Evolutionary conservation across 2,329 filamentous ascomycete genomes (phyloP).

Genomic region (Diaporthe sp.): DNA sequence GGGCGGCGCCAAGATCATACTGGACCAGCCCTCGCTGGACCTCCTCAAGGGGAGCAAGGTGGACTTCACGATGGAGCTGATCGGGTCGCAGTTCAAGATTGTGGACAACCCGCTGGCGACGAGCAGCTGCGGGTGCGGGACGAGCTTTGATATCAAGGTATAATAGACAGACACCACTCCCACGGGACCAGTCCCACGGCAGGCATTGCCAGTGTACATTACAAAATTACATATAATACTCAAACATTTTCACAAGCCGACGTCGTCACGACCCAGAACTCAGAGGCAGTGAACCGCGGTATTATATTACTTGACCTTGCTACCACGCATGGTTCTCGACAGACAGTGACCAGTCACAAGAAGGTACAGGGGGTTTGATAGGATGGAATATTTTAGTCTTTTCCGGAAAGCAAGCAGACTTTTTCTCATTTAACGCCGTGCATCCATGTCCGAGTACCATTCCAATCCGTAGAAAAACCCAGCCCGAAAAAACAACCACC

Average conservation of each 20-base stretch:
- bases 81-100: slow-evolving; percentile 91
- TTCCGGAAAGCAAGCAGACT: slow-evolving; percentile 36
- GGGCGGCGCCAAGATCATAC: slow-evolving; percentile 77
- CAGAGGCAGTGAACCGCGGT: slow-evolving; percentile 24
- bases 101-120: slow-evolving; percentile 91
- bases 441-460: slow-evolving; percentile 43
- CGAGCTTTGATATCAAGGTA: slow-evolving; percentile 93
- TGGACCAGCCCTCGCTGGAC: slow-evolving; percentile 89
- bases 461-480: slow-evolving; percentile 41
- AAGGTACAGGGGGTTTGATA: slow-evolving; percentile 31
- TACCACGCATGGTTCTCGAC: slow-evolving; percentile 25
- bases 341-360: slow-evolving; percentile 34
- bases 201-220: neutral
- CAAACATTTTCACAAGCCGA: slow-evolving; percentile 9
- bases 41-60: slow-evolving; percentile 93
- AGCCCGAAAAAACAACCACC: slow-evolving; percentile 37
- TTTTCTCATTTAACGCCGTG: slow-evolving; percentile 47
- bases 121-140: slow-evolving; percentile 96
- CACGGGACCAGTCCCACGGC: neutral
- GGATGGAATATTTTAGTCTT: slow-evolving; percentile 32
- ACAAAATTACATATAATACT: slow-evolving; percentile 25
- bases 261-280: slow-evolving; percentile 18
- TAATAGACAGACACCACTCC: slow-evolving; percentile 44
- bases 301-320: slow-evolving; percentile 29
- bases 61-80: slow-evolving; percentile 96